These are phyloP conservation scores for Candida qinlingensis DNA, from an alignment of 805 yeast genomes.

Conservation along the genomic window DNA sequence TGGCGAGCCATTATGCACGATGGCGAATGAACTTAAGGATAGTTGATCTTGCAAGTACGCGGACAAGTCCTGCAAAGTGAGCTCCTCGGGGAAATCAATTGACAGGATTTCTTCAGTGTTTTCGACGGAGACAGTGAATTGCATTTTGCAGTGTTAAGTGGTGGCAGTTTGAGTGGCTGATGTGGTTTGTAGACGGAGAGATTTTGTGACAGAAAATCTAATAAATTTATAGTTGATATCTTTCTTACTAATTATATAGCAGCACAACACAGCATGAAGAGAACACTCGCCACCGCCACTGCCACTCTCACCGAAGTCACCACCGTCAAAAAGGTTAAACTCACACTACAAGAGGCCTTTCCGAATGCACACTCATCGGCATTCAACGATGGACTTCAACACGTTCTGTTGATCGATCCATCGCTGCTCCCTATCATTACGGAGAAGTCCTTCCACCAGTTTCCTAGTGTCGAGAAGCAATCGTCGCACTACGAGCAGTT, in stretches of 20 bases:
- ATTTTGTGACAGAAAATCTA: not conserved
- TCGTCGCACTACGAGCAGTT: conserved; percentile 34
- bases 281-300: conserved; percentile 6
- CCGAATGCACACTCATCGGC: conserved; percentile 24
- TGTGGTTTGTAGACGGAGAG: not conserved
- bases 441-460: conserved; percentile 25
- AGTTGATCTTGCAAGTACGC: conserved; percentile 54
- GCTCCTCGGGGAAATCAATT: conserved; percentile 60
- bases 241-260: not conserved
- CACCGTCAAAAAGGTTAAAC: conserved; percentile 10
- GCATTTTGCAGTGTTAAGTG: not conserved
- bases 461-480: conserved; percentile 9
- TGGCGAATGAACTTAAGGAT: conserved; percentile 22
- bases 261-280: not conserved
- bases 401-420: conserved; percentile 33
- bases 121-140: conserved; percentile 17
- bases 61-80: conserved; percentile 60
- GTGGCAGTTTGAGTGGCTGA: not conserved
- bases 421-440: conserved; percentile 27
- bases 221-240: too few species aligned
- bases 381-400: conserved; percentile 31
- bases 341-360: conserved; percentile 23
- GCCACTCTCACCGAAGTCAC: not conserved
- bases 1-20: conserved; percentile 20
- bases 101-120: conserved; percentile 19